Base-by-base conservation (phyloP, 2,329 filamentous ascomycete species). In the Colletotrichum sp. region DNA sequence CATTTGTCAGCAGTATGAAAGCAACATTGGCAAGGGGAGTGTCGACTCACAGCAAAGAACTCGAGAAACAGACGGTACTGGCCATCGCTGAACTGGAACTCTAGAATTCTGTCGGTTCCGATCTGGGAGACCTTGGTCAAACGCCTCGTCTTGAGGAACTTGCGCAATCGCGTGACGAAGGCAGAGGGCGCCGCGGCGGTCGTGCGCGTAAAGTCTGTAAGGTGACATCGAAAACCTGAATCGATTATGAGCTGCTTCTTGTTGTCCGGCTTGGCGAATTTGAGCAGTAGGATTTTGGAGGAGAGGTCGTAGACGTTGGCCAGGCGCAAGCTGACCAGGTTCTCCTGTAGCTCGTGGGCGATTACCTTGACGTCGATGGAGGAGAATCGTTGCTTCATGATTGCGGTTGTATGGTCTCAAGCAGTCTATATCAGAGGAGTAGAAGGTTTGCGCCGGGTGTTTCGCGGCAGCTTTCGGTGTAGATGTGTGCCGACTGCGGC, bases 271-370 rank as follows among this genome's bases (percentile, higher is more conserved):
- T 97, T 98, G 71, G 96, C 93, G 83, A 99, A 97, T 83, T 98
- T 99, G 85, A 99, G 91, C 30, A 99, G 93, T 82, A 99, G 95
- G 82, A 99, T 98, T 83, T 96, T 96, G 79, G 96, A 96, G 78
- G 95, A 98, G 76, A 99, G 92, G 84, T 99, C 97, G 87, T 99
- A 99, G 84, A 98, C 93, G 83, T 99, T 99, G 78, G 95, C 92
- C 67, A 99, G 91, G 78, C 97, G 95, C 77, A 99, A 90, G 75
- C 92, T 92, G 75, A 94, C 92, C 70, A 99, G 90, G 78, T 90
- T 91, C 78, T 91, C 88, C 76, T 95, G 93, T 78, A 99, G 94
- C 90, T 99, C 97, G 84, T 98, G 95, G 72, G 96, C 94, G 83
- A 99, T 98, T 85, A 98, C 95, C 88, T 93, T 94, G 81, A 95